These are phyloP conservation scores for Monosporascus sp. DNA, from an alignment of 2,329 filamentous ascomycete species.

Conservation along the genomic window DNA sequence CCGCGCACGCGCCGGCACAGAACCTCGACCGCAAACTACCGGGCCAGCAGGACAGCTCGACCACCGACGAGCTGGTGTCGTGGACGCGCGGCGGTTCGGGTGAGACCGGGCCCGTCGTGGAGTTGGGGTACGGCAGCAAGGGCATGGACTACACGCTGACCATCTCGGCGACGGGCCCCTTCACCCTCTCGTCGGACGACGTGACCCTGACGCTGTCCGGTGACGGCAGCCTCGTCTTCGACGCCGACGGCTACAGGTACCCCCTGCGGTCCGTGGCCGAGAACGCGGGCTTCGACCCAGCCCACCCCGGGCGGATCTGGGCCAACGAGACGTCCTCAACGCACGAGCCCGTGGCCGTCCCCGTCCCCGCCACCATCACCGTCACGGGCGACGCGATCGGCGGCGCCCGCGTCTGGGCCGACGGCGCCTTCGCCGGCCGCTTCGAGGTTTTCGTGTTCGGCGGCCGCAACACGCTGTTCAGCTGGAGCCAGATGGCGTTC, in stretches of 20 bases:
- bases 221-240: constrained; percentile 34
- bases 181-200: constrained; percentile 38
- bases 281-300: constrained; percentile 38
- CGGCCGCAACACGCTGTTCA: constrained; percentile 43
- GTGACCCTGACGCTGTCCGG: constrained; percentile 31
- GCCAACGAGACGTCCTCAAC: constrained; percentile 39
- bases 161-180: constrained; percentile 33
- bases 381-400: constrained; percentile 39
- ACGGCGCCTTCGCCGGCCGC: constrained; percentile 39
- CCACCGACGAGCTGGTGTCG: constrained; percentile 18
- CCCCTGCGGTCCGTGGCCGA: constrained; percentile 40
- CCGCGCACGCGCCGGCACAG: constrained; percentile 33
- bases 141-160: constrained; percentile 40
- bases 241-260: constrained; percentile 38
- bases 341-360: constrained; percentile 34
- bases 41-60: constrained; percentile 2
- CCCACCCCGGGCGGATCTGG: constrained; percentile 47
- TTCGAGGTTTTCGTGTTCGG: constrained; percentile 52
- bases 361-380: constrained; percentile 27
- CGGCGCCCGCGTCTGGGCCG: constrained; percentile 43
- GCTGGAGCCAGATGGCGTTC: constrained; percentile 53
- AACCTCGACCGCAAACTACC: constrained; percentile 34
- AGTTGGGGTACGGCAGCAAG: constrained; percentile 33
- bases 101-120: constrained; percentile 8
- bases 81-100: constrained; percentile 22